Evolutionary conservation across 441 rosid species (phyloP), one percentile per base, ranked within the genome.

Genomic region (Brassica balearica): DNA sequence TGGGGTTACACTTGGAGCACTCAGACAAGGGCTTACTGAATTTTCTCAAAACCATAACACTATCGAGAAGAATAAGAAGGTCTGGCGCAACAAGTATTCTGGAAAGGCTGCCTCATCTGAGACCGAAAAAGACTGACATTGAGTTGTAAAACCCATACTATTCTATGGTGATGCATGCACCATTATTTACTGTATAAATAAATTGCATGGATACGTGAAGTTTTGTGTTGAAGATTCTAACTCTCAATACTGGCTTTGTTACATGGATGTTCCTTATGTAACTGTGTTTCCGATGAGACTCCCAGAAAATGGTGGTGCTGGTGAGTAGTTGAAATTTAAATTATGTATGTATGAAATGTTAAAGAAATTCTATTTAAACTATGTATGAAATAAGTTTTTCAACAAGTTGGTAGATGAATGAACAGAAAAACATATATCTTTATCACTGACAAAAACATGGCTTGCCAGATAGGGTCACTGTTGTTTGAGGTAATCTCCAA

Each of bases 1-100:
- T 27, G 97, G 97, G 19, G 90, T 91, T 23, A 91, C 84, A 20
- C 95, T 94, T 38, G 95, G 93, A 73, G 92, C 90, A 65, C 73
- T 94, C 67, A 84, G 91, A 69, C 85, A 89, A 69, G 97, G 96
- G 73, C 88, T 95, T 23, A 76, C 81, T 20, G 82, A 86, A 68
- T 91, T 92, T 69, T 29, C 91, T 11, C 86, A 88, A 67, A 95
- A 91, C 48, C 78, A 51, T 14, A 81, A 58, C 62, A 66, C 68
- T 5, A 48, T 82, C 7, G 88, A 93, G 86, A 90, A 87, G 82
- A 93, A 93, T 83, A 86, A 88, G 82, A 83, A 90, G 72, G 86
- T 74, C 58, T 92, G 97, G 93, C 73, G 34, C 22, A 80, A 84
- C 72, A 89, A 90, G 77, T 90, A 85, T 82, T 78, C 91, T 7